Evolutionary conservation across 1,284 basidiomycete species (phyloP), one percentile per base, ranked within the genome.

Genomic region (Phylloporus sp.): DNA sequence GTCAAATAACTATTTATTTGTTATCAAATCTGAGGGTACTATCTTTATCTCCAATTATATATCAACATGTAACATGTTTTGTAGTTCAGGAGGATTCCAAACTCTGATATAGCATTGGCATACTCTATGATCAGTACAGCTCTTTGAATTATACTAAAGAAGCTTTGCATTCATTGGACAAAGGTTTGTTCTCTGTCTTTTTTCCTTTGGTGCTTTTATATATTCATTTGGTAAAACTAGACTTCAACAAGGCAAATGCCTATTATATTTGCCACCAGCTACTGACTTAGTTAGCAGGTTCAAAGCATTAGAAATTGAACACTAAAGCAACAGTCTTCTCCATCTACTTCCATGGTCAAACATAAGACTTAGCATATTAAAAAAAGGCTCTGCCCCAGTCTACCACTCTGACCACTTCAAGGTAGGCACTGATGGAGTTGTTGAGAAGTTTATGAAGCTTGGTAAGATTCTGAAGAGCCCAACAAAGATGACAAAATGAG

Each of bases 171-270:
- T 94, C 37, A 97, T 99, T 98, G 95, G 96, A 98, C 78, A 94
- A 95, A 76, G 92, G 95, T 96, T 37, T 64, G 72, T 77, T 75
- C 28, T 66, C 64, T 39, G 6, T 37, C 68, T 64, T 32, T 20
- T 11, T 66, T 62, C 40, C 2, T 34, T 61, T 66, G 53, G 63
- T 61, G 61, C 66, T 67, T 62, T 64, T 69, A 72, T 67, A 69
- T 73, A 73, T 74, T 77, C 69, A 76, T 77, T 74, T 68, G 74
- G 75, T 57, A 83, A 82, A 84, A 68, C 73, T 82, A 90, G 96
- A 97, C 77, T 99, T 99, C 73, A 96, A 98, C 82, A 98, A 98
- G 83, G 94, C 96, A 49, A 98, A 99, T 77, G 98, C n/a, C n/a
- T n/a, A n/a, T n/a, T n/a, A n/a, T n/a, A n/a, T n/a, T n/a, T n/a